phyloP scores from a whole-genome alignment of 441 rosid genomes.

The Syzygium malaccense region DNA sequence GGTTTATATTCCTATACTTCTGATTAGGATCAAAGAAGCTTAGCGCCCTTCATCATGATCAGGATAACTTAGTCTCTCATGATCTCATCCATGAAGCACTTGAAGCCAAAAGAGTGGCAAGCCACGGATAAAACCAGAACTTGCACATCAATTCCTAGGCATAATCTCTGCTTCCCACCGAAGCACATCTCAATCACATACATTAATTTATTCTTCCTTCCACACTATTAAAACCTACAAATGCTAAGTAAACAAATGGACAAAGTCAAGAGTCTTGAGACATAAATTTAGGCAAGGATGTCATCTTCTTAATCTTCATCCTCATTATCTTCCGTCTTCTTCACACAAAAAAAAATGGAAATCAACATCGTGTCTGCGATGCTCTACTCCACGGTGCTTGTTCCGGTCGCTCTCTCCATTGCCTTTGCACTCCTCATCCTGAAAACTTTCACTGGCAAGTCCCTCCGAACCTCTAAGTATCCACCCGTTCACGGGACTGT shows the following conservation, averaged over 20 bases:
- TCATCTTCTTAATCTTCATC: neutral
- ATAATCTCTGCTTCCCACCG: neutral
- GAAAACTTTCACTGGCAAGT: constrained; percentile 42
- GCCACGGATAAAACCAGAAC: neutral
- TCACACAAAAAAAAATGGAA: constrained; percentile 22
- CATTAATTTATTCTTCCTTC: neutral
- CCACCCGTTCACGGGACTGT: constrained; percentile 55
- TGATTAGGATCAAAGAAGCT: neutral
- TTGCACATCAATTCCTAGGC: neutral
- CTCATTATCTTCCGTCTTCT: neutral
- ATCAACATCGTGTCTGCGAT: constrained; percentile 7
- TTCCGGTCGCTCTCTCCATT: constrained; percentile 13
- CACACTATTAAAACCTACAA: neutral
- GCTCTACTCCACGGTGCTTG: constrained; percentile 7
- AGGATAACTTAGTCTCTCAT: neutral
- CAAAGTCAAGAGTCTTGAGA: neutral
- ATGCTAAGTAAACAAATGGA: neutral
- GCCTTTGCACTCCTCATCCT: constrained; percentile 12
- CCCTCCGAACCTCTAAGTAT: constrained; percentile 31
- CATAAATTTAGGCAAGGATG: neutral
- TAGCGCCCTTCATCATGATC: neutral
- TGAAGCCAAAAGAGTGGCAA: neutral
- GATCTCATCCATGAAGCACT: neutral
- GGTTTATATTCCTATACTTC: neutral
- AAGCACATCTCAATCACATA: neutral